phyloP scores from a whole-genome alignment of 106 monocot species.

The Posidonia australis region DNA sequence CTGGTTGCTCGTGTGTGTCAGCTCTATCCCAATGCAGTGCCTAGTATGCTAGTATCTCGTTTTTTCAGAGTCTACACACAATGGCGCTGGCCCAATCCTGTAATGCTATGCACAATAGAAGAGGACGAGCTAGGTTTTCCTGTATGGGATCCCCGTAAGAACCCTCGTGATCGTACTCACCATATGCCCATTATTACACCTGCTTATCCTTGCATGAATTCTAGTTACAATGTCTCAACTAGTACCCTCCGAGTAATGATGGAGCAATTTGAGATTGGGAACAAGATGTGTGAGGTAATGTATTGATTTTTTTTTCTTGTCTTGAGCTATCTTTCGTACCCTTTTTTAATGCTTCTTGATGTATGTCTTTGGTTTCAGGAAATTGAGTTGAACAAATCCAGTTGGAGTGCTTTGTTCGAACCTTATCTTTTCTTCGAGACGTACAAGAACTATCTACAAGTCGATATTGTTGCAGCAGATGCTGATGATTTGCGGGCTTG shows the following conservation, averaged over 20 bases:
- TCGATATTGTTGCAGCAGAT: constrained; percentile 80
- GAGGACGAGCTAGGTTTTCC: constrained; percentile 88
- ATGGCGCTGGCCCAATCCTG: constrained; percentile 99
- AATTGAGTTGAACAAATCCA: constrained; percentile 63
- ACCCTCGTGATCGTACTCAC: constrained; percentile 79
- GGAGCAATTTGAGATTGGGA: constrained; percentile 81
- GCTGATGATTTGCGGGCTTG: constrained; percentile 68
- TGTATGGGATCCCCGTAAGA: constrained; percentile 93
- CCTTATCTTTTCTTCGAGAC: constrained; percentile 79
- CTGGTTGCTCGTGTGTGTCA: constrained; percentile 89
- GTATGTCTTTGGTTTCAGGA: constrained; percentile 31
- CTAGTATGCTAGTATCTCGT: constrained; percentile 87
- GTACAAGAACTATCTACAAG: constrained; percentile 90
- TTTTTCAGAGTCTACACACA: constrained; percentile 98
- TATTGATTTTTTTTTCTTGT: neutral
- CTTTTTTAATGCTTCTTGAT: neutral
- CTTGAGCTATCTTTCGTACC: neutral
- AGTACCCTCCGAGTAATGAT: constrained; percentile 90
- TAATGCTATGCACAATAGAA: constrained; percentile 83
- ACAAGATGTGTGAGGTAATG: constrained; percentile 75
- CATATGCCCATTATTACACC: constrained; percentile 99
- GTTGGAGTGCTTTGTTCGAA: constrained; percentile 70
- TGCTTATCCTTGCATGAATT: constrained; percentile 99
- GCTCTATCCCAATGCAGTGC: constrained; percentile 89
- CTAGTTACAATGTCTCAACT: constrained; percentile 94